Evolutionary conservation across 1,139 yeast species (phyloP).

Genomic region (Kurtzmaniella natalensis): DNA sequence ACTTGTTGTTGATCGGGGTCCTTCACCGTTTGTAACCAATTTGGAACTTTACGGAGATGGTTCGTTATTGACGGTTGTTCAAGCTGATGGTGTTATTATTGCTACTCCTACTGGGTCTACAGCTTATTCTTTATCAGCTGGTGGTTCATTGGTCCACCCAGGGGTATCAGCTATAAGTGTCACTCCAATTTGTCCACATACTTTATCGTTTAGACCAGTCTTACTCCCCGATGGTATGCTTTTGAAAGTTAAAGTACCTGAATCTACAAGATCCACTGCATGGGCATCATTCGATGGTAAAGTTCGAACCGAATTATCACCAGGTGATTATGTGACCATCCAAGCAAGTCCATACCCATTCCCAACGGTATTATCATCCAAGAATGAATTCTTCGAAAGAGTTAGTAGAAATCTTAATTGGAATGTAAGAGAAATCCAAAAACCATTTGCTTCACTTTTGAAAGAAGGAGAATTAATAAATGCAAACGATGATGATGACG

Average conservation of each 20-base stretch:
- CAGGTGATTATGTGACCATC: constrained; percentile 74
- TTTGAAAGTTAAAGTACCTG: constrained; percentile 69
- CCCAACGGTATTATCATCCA: constrained; percentile 75
- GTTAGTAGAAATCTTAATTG: constrained; percentile 81
- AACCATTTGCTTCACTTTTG: constrained; percentile 46
- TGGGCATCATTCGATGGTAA: constrained; percentile 93
- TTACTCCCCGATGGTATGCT: constrained; percentile 83
- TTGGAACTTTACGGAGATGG: constrained; percentile 82
- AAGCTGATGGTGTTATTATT: constrained; percentile 83
- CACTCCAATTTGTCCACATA: constrained; percentile 91
- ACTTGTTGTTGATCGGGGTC: constrained; percentile 82
- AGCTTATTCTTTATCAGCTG: constrained; percentile 86
- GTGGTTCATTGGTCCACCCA: constrained; percentile 87
- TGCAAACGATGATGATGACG: neutral
- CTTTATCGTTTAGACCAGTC: constrained; percentile 82
- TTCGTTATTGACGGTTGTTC: constrained; percentile 74
- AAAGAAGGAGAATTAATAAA: constrained; percentile 7
- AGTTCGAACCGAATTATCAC: constrained; percentile 60
- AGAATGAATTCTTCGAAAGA: constrained; percentile 77
- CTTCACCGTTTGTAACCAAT: constrained; percentile 82
- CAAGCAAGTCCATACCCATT: constrained; percentile 79
- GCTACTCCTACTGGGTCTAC: constrained; percentile 94
- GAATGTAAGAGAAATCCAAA: constrained; percentile 81
- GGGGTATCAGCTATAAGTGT: constrained; percentile 85
- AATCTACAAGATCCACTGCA: constrained; percentile 67